These are phyloP conservation scores for Clonostachys chloroleuca DNA, from an alignment of 2,329 filamentous ascomycete genomes.

Conservation along the genomic window DNA sequence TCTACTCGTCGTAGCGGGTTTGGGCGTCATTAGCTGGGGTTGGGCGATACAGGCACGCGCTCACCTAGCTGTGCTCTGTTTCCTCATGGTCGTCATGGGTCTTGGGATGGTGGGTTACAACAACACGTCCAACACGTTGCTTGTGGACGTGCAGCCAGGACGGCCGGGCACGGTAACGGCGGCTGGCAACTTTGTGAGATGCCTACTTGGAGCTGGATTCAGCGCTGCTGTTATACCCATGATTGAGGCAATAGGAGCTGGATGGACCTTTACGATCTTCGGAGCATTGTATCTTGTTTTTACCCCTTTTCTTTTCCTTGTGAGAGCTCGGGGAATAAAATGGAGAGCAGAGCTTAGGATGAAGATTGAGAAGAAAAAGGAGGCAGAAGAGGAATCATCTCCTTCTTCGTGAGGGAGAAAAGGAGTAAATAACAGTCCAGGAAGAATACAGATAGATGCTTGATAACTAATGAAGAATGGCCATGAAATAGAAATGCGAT, in stretches of 20 bases:
- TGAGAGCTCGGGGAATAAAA: constrained; percentile 39
- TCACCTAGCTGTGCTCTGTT: constrained; percentile 38
- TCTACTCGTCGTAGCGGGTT: constrained; percentile 42
- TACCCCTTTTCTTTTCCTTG: constrained; percentile 38
- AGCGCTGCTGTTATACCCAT: constrained; percentile 57
- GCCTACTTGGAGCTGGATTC: constrained; percentile 52
- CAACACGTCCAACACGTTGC: constrained; percentile 44
- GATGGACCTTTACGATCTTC: constrained; percentile 49
- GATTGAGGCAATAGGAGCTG: constrained; percentile 50
- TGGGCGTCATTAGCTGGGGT: constrained; percentile 43
- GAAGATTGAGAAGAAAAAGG: too few relatives aligned
- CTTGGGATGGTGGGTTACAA: constrained; percentile 46
- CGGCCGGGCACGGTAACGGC: constrained; percentile 59
- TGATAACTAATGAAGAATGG: too few relatives aligned
- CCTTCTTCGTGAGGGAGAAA: too few relatives aligned
- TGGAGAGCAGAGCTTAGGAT: constrained; percentile 30
- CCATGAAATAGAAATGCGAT: too few relatives aligned
- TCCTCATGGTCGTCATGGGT: constrained; percentile 41
- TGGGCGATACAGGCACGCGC: constrained; percentile 40
- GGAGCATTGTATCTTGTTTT: constrained; percentile 13
- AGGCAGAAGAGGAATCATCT: too few relatives aligned
- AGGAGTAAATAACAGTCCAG: too few relatives aligned
- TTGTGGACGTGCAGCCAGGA: constrained; percentile 59
- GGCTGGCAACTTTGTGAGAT: constrained; percentile 60
- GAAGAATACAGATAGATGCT: too few relatives aligned